Evolutionary conservation across 1,284 basidiomycete genomes (phyloP).

Genomic region (Leccinum pachyderme): DNA sequence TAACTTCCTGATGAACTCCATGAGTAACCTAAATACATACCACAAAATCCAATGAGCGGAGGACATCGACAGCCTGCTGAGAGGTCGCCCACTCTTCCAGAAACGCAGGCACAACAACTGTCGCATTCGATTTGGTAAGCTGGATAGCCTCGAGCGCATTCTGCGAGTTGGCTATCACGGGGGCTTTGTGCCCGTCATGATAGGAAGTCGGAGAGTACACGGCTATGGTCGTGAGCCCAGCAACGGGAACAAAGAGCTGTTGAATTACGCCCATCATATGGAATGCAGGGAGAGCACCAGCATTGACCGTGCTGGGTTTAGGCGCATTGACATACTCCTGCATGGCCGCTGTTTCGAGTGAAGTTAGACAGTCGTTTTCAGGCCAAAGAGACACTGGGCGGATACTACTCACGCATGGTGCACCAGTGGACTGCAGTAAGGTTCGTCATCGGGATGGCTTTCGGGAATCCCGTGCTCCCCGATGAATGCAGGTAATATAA

Average conservation of each 20-base stretch:
- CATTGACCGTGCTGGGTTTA: conserved; percentile 1
- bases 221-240: conserved; percentile 12
- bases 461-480: conserved; percentile 32
- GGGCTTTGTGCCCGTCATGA: neutral
- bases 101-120: conserved; percentile 15
- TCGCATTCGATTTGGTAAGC: conserved; percentile 8
- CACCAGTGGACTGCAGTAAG: conserved; percentile 16
- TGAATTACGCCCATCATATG: conserved; percentile 17
- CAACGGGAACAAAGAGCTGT: conserved; percentile 16
- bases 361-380: neutral
- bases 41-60: conserved; percentile 15
- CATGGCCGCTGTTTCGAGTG: conserved; percentile 7
- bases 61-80: neutral
- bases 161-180: conserved; percentile 10
- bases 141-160: conserved; percentile 18
- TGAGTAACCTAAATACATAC: conserved; percentile 7
- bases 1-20: neutral
- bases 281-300: conserved; percentile 19
- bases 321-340: conserved; percentile 8
- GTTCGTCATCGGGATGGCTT: conserved; percentile 25
- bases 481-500: conserved; percentile 28
- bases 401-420: conserved; percentile 11
- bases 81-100: neutral
- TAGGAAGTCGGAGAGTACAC: conserved; percentile 10
- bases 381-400: neutral